Base-by-base conservation (phyloP, 2,329 filamentous ascomycete genomes). In the Aciculosporium take region DNA sequence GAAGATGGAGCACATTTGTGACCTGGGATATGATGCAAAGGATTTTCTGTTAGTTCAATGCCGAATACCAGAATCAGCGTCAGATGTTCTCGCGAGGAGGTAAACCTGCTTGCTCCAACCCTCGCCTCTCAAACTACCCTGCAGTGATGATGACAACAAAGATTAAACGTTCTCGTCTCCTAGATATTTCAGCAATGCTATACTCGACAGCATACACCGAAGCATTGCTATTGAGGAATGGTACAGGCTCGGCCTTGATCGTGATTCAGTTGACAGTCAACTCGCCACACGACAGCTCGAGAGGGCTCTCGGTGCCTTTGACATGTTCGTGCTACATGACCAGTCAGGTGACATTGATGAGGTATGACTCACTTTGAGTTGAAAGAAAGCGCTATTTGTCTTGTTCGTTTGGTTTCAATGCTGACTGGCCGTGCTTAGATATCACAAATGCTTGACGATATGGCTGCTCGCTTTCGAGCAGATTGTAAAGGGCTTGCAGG, bases 1-100 rank as follows among this genome's bases (percentile, higher is more conserved):
- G 42, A 79, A 79, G 52, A 79, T 86, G 47, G 75, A 82, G 51
- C 63, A 71, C 39, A 82, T 96, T 46, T 77, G 83, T 40, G 64
- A 68, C 23, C 69, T 79, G 52, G 87, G 87, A 1, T 89, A 88
- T 53, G 87, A 96, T 64, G 84, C 81, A 35, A 95, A 95, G 58
- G 88, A 95, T 57, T 79, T 79, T 41, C 69, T 96, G 37, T 53
- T 87, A 45, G 67, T 71, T 42, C 79, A 94, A 55, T 75, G 72
- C 45, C 65, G 65, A 9, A 68, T 71, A 27, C 64, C 70, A 13
- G 71, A 81, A 10, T 67, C 74, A 31, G 68, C 65, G 4, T 74
- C 82, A 12, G 86, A 95, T 62, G 75, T 83, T 40, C 63, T 98
- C 52, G 84, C 89, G 12, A 74, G 84, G 57, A 77, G 80, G 66